Conservation (phyloP, 805 yeast genomes). For the Yamadazyma laniorum region DNA sequence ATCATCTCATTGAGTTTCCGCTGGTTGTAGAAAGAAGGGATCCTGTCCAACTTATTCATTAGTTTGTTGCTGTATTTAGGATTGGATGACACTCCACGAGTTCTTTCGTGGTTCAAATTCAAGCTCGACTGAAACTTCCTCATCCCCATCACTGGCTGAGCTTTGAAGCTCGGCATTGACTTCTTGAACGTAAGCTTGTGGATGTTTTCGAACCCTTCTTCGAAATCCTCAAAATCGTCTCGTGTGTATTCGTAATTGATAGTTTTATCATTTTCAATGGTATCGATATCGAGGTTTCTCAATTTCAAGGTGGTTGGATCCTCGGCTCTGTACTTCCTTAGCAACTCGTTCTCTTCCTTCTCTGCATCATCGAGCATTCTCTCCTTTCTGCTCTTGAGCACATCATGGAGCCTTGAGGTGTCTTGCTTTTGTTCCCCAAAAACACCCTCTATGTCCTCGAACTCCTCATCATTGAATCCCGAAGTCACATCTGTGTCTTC, state of each 20-base stretch:
- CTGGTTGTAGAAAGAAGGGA: constrained; percentile 37
- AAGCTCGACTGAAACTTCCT: constrained; percentile 34
- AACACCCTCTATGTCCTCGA: constrained; percentile 33
- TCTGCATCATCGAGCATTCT: constrained; percentile 32
- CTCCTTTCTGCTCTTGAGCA: constrained; percentile 21
- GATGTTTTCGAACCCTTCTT: constrained; percentile 33
- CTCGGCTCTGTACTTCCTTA: constrained; percentile 19
- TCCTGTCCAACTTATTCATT: constrained; percentile 37
- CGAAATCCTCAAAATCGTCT: constrained; percentile 38
- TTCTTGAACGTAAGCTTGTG: constrained; percentile 12
- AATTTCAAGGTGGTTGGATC: constrained; percentile 28
- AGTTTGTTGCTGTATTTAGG: constrained; percentile 35
- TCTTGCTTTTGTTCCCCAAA: constrained; percentile 38
- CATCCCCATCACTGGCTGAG: constrained; percentile 5
- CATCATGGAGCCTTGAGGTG: constrained; percentile 23
- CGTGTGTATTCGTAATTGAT: constrained; percentile 35
- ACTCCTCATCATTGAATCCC: constrained; percentile 37
- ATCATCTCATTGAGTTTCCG: constrained; percentile 16
- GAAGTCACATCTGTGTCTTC: constrained; percentile 41
- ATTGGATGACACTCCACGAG: neutral
- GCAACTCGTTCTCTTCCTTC: constrained; percentile 31
- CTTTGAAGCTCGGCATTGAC: constrained; percentile 16
- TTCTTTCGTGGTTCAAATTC: constrained; percentile 21
- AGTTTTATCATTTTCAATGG: constrained; percentile 32
- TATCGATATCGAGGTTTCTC: constrained; percentile 24